Percentiles rank a stretch among this genome's conserved stretches.
Conservation (phyloP, 257 asterid genomes). For the Primulina eburnea region DNA sequence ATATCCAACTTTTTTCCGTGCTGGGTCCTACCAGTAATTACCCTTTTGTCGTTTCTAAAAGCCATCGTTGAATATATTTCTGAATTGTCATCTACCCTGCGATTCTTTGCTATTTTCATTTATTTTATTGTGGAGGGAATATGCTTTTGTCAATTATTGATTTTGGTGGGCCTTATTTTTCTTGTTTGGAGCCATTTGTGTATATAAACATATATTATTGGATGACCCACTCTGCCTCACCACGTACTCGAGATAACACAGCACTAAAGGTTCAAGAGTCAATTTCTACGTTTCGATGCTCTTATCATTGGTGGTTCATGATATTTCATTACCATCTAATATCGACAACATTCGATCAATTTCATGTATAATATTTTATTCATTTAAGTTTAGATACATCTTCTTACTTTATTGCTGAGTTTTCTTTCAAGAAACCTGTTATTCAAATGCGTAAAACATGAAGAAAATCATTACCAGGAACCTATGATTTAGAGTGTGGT, state of each 20-base stretch:
- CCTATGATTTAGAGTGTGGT: too few species aligned
- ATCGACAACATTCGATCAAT: not conserved
- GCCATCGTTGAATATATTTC: not conserved
- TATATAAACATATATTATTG: not conserved
- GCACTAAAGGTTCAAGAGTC: not conserved
- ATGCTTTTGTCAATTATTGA: slow-evolving; percentile 17
- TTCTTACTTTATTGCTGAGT: too few species aligned
- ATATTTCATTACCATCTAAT: not conserved
- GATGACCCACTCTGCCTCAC: slow-evolving; percentile 13
- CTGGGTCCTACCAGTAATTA: not conserved
- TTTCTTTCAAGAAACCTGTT: too few species aligned
- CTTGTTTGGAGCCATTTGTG: not conserved
- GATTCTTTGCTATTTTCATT: not conserved
- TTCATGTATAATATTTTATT: not conserved
- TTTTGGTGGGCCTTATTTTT: slow-evolving; percentile 26
- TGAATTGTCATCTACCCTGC: not conserved
- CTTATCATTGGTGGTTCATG: not conserved
- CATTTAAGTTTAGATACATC: not conserved
- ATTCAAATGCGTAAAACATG: too few species aligned
- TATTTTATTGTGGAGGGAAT: slow-evolving; percentile 21
- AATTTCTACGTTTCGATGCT: not conserved
- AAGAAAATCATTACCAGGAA: too few species aligned
- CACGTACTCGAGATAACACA: not conserved
- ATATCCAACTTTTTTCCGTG: too few species aligned
- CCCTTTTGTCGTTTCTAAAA: not conserved